Percentiles rank a stretch among this genome's conserved stretches.
These are phyloP conservation scores for Metarhizium rileyi DNA, from an alignment of 2,329 filamentous ascomycete species.

Conservation along the genomic window DNA sequence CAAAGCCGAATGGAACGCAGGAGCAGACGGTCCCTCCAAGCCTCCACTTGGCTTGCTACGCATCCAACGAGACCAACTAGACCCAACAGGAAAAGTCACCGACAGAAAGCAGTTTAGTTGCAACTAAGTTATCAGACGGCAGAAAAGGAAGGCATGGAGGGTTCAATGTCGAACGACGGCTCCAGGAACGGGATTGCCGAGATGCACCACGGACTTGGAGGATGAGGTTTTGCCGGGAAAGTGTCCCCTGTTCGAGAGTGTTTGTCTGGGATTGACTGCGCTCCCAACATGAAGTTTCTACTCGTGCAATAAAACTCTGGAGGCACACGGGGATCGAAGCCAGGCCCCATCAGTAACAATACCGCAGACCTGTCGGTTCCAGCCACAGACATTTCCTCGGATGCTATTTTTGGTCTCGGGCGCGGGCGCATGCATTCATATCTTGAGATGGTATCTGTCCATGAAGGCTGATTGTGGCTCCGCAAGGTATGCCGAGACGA, in stretches of 20 bases:
- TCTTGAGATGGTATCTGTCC: neutral
- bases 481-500: no score
- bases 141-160: neutral
- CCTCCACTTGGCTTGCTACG: neutral
- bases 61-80: neutral
- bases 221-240: neutral
- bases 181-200: neutral
- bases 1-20: conserved; percentile 13
- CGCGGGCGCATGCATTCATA: neutral
- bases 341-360: neutral
- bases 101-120: neutral
- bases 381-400: neutral
- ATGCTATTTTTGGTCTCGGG: neutral
- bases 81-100: neutral
- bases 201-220: neutral
- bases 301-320: no score
- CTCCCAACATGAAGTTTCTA: no score
- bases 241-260: no score
- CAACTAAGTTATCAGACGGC: no score
- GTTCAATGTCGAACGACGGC: neutral
- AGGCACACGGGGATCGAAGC: no score
- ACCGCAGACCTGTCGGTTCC: neutral
- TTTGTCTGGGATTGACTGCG: no score
- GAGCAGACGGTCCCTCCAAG: conserved; percentile 4
- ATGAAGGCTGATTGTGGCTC: no score